Evolutionary conservation across 352 stramenopile species (phyloP), one percentile per base, ranked within the genome.

Genomic region (Peronospora farinosa): DNA sequence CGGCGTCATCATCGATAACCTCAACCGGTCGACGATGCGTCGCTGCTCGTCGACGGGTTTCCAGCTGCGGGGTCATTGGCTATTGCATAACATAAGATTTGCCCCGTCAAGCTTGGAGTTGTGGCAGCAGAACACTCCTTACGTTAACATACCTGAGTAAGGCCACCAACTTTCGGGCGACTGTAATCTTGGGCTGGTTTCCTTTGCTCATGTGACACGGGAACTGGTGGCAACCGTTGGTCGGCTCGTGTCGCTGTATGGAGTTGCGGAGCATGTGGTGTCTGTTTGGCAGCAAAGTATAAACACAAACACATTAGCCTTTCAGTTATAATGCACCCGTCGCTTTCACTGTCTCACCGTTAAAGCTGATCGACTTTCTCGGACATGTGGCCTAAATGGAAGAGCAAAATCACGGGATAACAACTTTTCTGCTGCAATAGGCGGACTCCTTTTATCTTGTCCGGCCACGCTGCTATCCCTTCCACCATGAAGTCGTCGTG

Each of bases 51-150:
- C 73, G 72, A 51, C 67, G 60, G 2, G 81, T 89, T 60, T 84
- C 62, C 9, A 92, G 57, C 41, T 86, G 76, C 6, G 78, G 81
- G 7, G 78, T 80, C 43, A 83, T 61, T 10, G 77, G 74, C 57
- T 83, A 36, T 23, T 49, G 17, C 10, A 42, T 28, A 44, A 15
- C 71, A 6, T n/a, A 57, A 32, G 5, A 54, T 9, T 11, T 2
- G 40, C 11, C 30, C 35, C 3, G 19, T 58, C 13, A 51, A 36
- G 28, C 25, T 21, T 11, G n/a, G 16, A 28, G 10, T 11, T 53
- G 17, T 13, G 43, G 19, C n/a, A 36, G 4, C 2, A 41, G n/a
- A 39, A 40, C 31, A 28, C 9, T 15, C 10, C 1, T 30, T 38
- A 2, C 49, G 5, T 23, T 48, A 49, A 16, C 28, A 46, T 66